Base-by-base conservation (phyloP, 2,329 filamentous ascomycete genomes). In the Cadophora luteo-olivacea region DNA sequence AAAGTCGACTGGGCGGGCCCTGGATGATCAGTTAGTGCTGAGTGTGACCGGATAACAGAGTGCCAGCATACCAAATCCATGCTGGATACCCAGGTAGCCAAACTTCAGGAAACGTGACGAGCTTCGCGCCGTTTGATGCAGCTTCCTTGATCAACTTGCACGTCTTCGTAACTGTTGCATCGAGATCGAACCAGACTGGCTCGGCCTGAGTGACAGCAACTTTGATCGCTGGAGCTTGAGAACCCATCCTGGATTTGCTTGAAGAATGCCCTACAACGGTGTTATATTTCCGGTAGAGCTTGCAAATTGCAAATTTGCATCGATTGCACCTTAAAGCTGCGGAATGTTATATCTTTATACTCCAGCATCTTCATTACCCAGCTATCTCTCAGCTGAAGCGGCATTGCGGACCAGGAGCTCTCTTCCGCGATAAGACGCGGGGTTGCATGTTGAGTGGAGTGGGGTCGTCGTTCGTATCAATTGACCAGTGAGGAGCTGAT, bases 111-210 rank as follows among this genome's bases (percentile, higher is more conserved):
- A 87, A 87, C 0, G 82, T 81, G 4, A 91, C 76, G 2, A 91
- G 78, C 67, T 87, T 81, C 1, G 86, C 86, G 0, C 84, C 84
- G 54, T 85, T 82, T 5, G 77, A 70, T 0, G 84, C 84, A 0
- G 88, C 88, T 72, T 87, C 83, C 48, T 81, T 77, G 70, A 91
- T 89, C 62, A 89, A 80, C 0, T 78, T 74, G 72, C 85, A 84
- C 8, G 87, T 88, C 75, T 90, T 90, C 1, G 81, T 75, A 1
- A 90, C 84, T 1, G 82, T 81, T 0, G 76, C 84, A 8, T 83
- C 78, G 1, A 90, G 81, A 72, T 91, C 85, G 8, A 90, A 80
- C 87, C 87, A 90, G 1, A 80, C 82, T 0, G 87, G 86, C 76
- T 90, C 88, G 6, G 84, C 83, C 74, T 90, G 87, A 0, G 85